Conservation (phyloP, 108 stramenopile genomes). For the Nannochloropsis gaditana region DNA sequence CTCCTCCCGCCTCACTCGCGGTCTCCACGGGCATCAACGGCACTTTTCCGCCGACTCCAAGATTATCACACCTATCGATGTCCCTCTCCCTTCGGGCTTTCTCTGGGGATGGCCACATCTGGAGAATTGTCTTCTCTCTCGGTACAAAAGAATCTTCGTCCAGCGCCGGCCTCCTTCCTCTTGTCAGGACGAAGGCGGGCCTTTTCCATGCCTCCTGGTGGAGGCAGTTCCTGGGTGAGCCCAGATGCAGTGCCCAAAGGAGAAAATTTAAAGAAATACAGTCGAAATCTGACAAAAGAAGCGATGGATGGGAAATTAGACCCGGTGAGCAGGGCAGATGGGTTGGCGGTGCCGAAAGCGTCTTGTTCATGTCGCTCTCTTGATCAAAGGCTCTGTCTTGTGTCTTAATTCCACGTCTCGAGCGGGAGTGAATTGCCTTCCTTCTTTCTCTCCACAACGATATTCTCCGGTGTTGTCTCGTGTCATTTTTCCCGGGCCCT, state of each 20-base stretch:
- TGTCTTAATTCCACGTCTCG: too few species aligned
- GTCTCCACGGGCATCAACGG: neutral
- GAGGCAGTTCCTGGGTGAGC: constrained; percentile 2
- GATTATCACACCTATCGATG: neutral
- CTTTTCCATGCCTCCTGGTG: neutral
- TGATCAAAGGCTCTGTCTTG: too few species aligned
- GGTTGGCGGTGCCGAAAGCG: too few species aligned
- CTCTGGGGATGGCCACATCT: neutral
- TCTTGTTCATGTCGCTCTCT: too few species aligned
- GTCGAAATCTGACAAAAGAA: constrained; percentile 21
- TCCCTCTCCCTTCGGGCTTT: neutral
- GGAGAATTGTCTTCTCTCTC: neutral
- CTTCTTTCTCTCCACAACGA: too few species aligned
- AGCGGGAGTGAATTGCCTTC: too few species aligned
- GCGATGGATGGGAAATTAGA: constrained; percentile 29
- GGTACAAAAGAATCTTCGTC: too few species aligned
- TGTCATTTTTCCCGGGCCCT: neutral
- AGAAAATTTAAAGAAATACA: constrained; percentile 18
- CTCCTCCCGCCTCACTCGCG: neutral
- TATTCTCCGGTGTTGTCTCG: too few species aligned
- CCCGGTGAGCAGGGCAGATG: neutral
- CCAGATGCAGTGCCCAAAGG: constrained; percentile 26
- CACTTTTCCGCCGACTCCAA: neutral
- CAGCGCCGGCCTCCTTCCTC: neutral
- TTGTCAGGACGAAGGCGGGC: neutral